Percentiles rank a stretch among this genome's conserved stretches.
Conservation (phyloP, 805 yeast genomes). For the Wilhelminamyces savonicus region DNA sequence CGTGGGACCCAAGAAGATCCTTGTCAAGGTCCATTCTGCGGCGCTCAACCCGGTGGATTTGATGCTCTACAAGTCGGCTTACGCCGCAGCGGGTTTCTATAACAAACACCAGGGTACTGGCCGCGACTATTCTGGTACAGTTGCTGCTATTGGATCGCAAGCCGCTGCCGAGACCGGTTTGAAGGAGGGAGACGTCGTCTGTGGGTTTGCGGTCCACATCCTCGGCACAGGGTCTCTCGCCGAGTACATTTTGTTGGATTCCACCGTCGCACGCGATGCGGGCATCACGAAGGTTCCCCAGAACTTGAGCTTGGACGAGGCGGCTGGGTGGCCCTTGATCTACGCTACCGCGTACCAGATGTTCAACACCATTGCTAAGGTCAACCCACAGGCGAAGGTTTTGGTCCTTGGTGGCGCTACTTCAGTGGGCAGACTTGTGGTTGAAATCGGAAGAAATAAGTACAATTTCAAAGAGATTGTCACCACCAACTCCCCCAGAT, state of each 20-base stretch:
- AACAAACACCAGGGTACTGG: slow-evolving; percentile 19
- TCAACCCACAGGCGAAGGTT: slow-evolving; percentile 41
- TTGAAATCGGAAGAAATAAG: slow-evolving; percentile 49
- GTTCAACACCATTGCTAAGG: slow-evolving; percentile 22
- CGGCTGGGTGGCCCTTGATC: slow-evolving; percentile 62
- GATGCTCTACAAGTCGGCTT: slow-evolving; percentile 12
- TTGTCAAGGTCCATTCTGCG: slow-evolving; percentile 25
- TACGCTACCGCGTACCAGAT: slow-evolving; percentile 55
- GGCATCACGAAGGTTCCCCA: slow-evolving; percentile 39
- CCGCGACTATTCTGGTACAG: slow-evolving; percentile 26
- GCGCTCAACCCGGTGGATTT: slow-evolving; percentile 31
- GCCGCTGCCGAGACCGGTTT: slow-evolving; percentile 14
- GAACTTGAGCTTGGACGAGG: slow-evolving; percentile 43
- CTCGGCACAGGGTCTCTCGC: slow-evolving; percentile 35
- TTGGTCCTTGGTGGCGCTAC: slow-evolving; percentile 73
- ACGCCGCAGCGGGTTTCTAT: slow-evolving; percentile 4
- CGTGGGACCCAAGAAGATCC: slow-evolving; percentile 11
- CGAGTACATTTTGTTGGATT: slow-evolving; percentile 41
- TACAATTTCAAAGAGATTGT: slow-evolving; percentile 44
- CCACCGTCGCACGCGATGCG: slow-evolving; percentile 20
- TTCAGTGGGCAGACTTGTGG: slow-evolving; percentile 51
- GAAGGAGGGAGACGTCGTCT: slow-evolving; percentile 23
- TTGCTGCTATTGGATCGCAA: slow-evolving; percentile 22
- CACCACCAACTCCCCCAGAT: slow-evolving; percentile 47
- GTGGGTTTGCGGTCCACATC: slow-evolving; percentile 16